Percentiles rank a stretch among this genome's conserved stretches.
Conservation (phyloP, 306 rosid genomes). For the Acacia melanoxylon region DNA sequence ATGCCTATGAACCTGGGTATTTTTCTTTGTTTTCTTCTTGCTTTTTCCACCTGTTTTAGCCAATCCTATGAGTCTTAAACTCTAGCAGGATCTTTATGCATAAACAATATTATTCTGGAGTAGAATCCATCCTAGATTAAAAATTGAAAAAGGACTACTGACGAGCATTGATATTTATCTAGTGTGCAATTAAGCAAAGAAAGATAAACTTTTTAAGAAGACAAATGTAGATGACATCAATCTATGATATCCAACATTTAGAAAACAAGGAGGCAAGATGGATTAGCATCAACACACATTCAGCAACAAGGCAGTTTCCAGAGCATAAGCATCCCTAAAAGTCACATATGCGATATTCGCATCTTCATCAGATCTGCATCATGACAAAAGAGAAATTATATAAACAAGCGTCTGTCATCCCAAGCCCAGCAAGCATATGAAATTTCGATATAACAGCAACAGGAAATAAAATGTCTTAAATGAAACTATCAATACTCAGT, state of each 20-base stretch:
- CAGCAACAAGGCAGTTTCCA: conserved; percentile 84
- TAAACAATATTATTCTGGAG: background rate
- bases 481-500: background rate
- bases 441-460: conserved; percentile 7
- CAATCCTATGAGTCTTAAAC: background rate
- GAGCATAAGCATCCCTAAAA: conserved; percentile 80
- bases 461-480: conserved; percentile 1
- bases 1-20: background rate
- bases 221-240: background rate
- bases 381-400: conserved; percentile 23
- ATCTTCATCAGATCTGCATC: conserved; percentile 62
- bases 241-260: conserved; percentile 17
- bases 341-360: conserved; percentile 80
- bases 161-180: background rate
- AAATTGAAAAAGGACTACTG: conserved; percentile 11
- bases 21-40: background rate
- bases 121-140: background rate
- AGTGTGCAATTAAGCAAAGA: background rate
- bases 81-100: background rate
- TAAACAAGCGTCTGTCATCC: conserved; percentile 8
- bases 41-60: background rate
- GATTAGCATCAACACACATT: conserved; percentile 52
- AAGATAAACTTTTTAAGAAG: background rate
- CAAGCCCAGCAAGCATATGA: conserved; percentile 3
- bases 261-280: conserved; percentile 3